These are phyloP conservation scores for Coemansia sp. DNA, from an alignment of 192 early-diverging fungal genomes.

Conservation along the genomic window DNA sequence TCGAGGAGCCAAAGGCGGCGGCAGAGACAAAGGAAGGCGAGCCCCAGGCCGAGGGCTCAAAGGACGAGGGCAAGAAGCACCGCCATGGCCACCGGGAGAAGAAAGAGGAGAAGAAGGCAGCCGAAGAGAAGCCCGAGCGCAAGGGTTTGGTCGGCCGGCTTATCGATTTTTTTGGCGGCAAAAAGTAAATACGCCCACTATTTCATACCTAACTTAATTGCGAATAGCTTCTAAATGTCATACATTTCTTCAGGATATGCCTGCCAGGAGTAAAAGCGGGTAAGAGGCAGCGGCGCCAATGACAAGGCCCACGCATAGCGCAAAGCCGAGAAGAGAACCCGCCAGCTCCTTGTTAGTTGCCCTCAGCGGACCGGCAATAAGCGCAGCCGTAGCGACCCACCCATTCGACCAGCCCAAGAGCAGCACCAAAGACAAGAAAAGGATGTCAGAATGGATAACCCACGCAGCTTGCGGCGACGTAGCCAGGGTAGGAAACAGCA, in stretches of 20 bases:
- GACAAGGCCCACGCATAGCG: constrained; percentile 64
- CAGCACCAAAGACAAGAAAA: constrained; percentile 53
- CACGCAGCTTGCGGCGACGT: constrained; percentile 8
- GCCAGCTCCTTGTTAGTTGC: constrained; percentile 59
- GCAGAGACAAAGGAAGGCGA: neutral
- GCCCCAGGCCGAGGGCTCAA: constrained; percentile 4
- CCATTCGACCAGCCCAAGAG: constrained; percentile 69
- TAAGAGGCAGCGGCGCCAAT: constrained; percentile 59
- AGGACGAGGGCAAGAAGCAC: constrained; percentile 36
- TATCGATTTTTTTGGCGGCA: constrained; percentile 52
- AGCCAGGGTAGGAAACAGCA: constrained; percentile 51
- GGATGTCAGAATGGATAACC: constrained; percentile 36
- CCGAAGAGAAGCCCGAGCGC: constrained; percentile 39
- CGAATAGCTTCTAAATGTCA: neutral
- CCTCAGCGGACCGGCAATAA: constrained; percentile 58
- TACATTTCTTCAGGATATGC: constrained; percentile 23
- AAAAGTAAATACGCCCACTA: constrained; percentile 19
- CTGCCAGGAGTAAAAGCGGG: constrained; percentile 35
- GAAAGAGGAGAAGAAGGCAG: constrained; percentile 20
- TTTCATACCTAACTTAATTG: neutral
- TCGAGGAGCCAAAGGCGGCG: neutral
- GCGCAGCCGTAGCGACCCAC: constrained; percentile 60
- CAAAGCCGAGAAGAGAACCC: constrained; percentile 69
- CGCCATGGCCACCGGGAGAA: constrained; percentile 33
- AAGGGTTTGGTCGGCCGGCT: constrained; percentile 51